These are phyloP conservation scores for Pilobolus umbonatus DNA, from an alignment of 192 early-diverging fungal genomes.

Conservation along the genomic window DNA sequence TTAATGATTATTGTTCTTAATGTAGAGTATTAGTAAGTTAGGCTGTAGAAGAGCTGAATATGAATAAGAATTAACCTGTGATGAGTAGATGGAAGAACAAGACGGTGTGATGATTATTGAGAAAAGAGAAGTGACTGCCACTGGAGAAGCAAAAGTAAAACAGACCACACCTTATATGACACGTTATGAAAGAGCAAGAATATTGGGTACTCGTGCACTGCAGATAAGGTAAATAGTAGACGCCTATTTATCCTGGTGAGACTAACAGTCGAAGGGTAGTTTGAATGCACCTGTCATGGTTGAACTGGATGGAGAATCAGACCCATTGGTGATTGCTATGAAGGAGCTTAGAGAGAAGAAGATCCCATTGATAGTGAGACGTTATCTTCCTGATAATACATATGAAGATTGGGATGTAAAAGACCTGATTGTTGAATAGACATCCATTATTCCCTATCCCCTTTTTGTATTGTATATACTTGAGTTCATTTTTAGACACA, in stretches of 20 bases:
- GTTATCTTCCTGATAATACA: slow-evolving; percentile 89
- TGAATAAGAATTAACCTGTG: too few species aligned
- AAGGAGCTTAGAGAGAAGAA: slow-evolving; percentile 91
- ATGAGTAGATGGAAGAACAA: not conserved
- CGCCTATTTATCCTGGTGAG: not conserved
- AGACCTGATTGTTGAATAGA: slow-evolving; percentile 78
- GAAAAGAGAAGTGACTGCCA: not conserved
- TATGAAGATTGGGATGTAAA: slow-evolving; percentile 93
- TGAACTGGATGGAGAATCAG: slow-evolving; percentile 87
- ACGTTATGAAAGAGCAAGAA: slow-evolving; percentile 92
- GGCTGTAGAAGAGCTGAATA: too few species aligned
- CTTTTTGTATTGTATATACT: not conserved
- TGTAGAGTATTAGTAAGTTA: too few species aligned
- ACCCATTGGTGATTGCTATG: slow-evolving; percentile 91
- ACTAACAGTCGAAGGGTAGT: slow-evolving; percentile 31
- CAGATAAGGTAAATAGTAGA: slow-evolving; percentile 67
- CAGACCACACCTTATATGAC: slow-evolving; percentile 99
- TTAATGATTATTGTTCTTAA: too few species aligned
- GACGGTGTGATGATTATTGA: slow-evolving; percentile 15
- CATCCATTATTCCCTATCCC: too few species aligned
- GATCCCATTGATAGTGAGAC: slow-evolving; percentile 87
- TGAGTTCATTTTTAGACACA: not conserved
- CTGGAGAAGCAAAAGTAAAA: slow-evolving; percentile 59
- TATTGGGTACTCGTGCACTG: slow-evolving; percentile 88
- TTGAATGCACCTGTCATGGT: slow-evolving; percentile 99